Conservation (phyloP, 208 protist species). For the Herpetomonas samuelpessoai region DNA sequence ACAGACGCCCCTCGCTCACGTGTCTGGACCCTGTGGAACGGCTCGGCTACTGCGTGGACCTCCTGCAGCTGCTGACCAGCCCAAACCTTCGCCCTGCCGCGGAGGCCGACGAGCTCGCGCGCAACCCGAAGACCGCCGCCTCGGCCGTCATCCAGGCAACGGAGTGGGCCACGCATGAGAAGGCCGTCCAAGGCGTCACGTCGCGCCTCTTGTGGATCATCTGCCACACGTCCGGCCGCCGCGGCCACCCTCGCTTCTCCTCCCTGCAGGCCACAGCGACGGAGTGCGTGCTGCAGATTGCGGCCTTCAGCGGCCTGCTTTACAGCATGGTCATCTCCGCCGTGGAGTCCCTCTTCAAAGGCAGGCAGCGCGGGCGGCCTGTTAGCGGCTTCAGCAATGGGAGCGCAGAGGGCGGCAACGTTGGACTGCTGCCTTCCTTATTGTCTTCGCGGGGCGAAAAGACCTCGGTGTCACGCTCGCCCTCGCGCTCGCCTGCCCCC, state of each 20-base stretch:
- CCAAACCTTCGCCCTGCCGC: slow-evolving; percentile 51
- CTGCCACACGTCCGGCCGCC: neutral
- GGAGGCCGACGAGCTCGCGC: slow-evolving; percentile 22
- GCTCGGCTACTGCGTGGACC: slow-evolving; percentile 70
- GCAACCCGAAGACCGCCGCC: slow-evolving; percentile 25
- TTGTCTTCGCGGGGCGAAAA: no score
- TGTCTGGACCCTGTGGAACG: slow-evolving; percentile 23
- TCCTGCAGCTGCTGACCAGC: slow-evolving; percentile 66
- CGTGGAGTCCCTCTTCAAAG: slow-evolving; percentile 22
- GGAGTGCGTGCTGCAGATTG: slow-evolving; percentile 70
- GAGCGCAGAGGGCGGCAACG: neutral
- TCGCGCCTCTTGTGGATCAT: slow-evolving; percentile 45
- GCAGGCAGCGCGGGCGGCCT: neutral
- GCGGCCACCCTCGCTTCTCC: slow-evolving; percentile 10
- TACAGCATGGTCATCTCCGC: slow-evolving; percentile 61
- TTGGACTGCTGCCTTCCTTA: no score
- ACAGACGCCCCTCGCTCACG: neutral
- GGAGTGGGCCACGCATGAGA: slow-evolving; percentile 55
- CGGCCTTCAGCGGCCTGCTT: slow-evolving; percentile 53
- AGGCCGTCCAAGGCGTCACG: slow-evolving; percentile 44
- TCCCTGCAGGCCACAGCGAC: slow-evolving; percentile 52
- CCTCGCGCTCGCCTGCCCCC: no score
- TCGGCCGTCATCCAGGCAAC: slow-evolving; percentile 47
- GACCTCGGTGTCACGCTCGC: no score
- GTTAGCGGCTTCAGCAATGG: neutral